Percentiles rank a stretch among this genome's conserved stretches.
phyloP scores from a whole-genome alignment of 805 yeast species.

The Schizosaccharomyces osmophilus region DNA sequence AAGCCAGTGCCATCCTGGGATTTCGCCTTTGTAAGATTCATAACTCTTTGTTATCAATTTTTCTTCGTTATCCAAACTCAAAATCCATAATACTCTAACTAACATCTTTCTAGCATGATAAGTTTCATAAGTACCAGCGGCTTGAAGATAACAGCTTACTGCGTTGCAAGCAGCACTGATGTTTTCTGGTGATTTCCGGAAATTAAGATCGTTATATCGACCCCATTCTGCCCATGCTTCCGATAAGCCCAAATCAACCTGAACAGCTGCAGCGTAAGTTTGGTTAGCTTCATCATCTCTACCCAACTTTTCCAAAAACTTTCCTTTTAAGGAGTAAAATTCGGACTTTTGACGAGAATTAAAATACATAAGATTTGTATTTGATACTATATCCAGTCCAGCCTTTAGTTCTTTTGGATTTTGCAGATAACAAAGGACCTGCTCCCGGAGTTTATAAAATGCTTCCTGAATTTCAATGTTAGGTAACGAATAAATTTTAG shows the following conservation, averaged over 20 bases:
- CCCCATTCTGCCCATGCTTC: slow-evolving; percentile 99
- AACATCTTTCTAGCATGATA: slow-evolving; percentile 70
- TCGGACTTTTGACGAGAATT: slow-evolving; percentile 97
- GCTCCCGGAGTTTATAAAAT: slow-evolving; percentile 80
- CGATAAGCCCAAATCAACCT: slow-evolving; percentile 75
- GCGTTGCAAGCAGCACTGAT: slow-evolving; percentile 78
- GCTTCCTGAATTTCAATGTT: slow-evolving; percentile 97
- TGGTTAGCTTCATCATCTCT: slow-evolving; percentile 90
- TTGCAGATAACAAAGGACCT: slow-evolving; percentile 90
- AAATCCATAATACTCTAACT: slow-evolving; percentile 79
- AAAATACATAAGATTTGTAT: slow-evolving; percentile 84
- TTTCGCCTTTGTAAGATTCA: slow-evolving; percentile 80
- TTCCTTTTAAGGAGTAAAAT: slow-evolving; percentile 89
- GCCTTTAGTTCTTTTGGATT: slow-evolving; percentile 75
- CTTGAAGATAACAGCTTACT: slow-evolving; percentile 83
- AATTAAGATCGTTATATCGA: slow-evolving; percentile 65
- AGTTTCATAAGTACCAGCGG: slow-evolving; percentile 86
- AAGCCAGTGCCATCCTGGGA: slow-evolving; percentile 98
- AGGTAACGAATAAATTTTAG: slow-evolving; percentile 84
- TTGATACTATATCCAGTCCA: slow-evolving; percentile 88
- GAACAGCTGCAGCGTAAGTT: slow-evolving; percentile 94
- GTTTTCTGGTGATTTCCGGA: slow-evolving; percentile 61
- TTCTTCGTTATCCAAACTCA: slow-evolving; percentile 65
- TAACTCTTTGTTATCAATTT: slow-evolving; percentile 70
- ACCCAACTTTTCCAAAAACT: slow-evolving; percentile 79